Conservation (phyloP, 768 basidiomycete species). For the Termitomyces sp. region DNA sequence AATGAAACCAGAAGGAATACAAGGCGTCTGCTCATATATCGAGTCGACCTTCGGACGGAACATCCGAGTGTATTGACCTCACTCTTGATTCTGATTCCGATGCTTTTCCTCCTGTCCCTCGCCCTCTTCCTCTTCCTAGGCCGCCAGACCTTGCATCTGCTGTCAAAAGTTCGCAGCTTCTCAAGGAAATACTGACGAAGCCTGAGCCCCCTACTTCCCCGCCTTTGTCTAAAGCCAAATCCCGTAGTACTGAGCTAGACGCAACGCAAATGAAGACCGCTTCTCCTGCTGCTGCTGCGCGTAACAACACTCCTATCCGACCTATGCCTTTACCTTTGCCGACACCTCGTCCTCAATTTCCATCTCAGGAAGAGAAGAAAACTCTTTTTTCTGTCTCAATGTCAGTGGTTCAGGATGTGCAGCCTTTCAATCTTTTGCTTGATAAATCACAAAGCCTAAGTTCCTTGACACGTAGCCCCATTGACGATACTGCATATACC, state of each 20-base stretch:
- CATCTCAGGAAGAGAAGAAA: not conserved
- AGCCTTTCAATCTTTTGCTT: not conserved
- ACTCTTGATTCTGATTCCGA: slow-evolving; percentile 6
- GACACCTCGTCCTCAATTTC: slow-evolving; percentile 8
- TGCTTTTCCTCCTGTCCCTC: not conserved
- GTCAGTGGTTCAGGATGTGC: not conserved
- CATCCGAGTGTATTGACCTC: slow-evolving; percentile 5
- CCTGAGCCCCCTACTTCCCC: not conserved
- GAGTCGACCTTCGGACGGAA: not conserved
- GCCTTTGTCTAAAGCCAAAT: not conserved
- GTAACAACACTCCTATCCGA: not conserved
- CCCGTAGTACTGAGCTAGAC: not conserved
- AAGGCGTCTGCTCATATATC: not conserved
- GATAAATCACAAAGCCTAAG: not conserved
- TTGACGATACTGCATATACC: not conserved
- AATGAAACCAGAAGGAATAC: not conserved
- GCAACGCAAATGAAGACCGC: not conserved
- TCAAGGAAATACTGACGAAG: not conserved
- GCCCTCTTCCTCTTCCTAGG: not conserved
- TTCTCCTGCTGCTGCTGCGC: not conserved
- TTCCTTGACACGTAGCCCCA: not conserved
- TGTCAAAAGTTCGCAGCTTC: not conserved
- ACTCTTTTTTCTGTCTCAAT: not conserved
- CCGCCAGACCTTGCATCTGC: not conserved
- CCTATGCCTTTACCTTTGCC: slow-evolving; percentile 10